These are phyloP conservation scores for Hypoxylon cercidicola DNA, from an alignment of 495 filamentous ascomycete genomes.

Conservation along the genomic window DNA sequence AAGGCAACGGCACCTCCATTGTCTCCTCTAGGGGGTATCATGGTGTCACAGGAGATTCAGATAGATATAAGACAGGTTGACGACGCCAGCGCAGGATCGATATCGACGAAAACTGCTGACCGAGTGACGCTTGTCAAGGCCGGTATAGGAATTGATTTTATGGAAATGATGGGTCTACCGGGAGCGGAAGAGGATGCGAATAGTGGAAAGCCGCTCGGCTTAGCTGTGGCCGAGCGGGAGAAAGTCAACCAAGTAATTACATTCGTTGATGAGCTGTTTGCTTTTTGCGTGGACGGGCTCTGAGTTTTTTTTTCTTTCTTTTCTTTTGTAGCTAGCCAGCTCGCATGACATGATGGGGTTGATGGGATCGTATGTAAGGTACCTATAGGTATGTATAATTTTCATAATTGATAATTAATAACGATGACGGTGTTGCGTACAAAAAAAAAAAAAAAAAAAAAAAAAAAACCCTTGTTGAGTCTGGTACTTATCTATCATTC, in stretches of 20 bases:
- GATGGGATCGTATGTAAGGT: background rate
- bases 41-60: conserved; percentile 64
- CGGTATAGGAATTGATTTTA: conserved; percentile 23
- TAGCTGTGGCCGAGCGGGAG: conserved; percentile 33
- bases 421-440: background rate
- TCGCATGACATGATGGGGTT: background rate
- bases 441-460: too few relatives aligned
- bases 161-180: conserved; percentile 22
- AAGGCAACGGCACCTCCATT: conserved; percentile 2
- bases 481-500: too few relatives aligned
- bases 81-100: conserved; percentile 16
- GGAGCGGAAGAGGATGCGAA: conserved; percentile 14
- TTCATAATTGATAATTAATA: background rate
- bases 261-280: conserved; percentile 55
- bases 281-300: conserved; percentile 44
- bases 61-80: conserved; percentile 56
- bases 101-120: conserved; percentile 18
- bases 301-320: conserved; percentile 1
- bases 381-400: background rate
- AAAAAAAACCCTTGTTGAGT: too few relatives aligned
- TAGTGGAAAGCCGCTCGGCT: conserved; percentile 11
- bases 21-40: conserved; percentile 59
- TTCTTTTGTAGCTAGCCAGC: background rate
- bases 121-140: conserved; percentile 35
- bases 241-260: conserved; percentile 46